These are phyloP conservation scores for Rugosomyces carneus DNA, from an alignment of 1,284 basidiomycete species.

Conservation along the genomic window DNA sequence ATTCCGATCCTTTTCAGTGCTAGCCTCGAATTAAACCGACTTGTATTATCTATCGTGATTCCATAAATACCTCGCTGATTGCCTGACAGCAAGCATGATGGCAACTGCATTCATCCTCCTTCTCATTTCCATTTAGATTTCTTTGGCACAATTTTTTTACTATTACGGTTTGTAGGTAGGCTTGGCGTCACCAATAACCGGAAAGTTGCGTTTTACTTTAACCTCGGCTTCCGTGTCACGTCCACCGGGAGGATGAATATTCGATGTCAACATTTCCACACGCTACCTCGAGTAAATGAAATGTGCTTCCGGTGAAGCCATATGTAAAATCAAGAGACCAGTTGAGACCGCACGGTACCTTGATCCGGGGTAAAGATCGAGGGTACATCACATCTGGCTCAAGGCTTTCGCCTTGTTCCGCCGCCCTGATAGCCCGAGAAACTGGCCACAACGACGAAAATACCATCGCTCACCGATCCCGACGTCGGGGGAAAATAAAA, in stretches of 20 bases:
- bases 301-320: background rate
- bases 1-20: slow-evolving; percentile 17
- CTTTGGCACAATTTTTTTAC: background rate
- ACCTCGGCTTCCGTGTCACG: background rate
- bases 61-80: background rate
- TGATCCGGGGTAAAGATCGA: slow-evolving; percentile 15
- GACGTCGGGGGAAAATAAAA: background rate
- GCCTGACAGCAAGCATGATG: background rate
- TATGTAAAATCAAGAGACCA: background rate
- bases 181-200: background rate
- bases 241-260: background rate
- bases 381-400: slow-evolving; percentile 1
- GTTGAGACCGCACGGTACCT: background rate
- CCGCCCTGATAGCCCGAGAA: slow-evolving; percentile 7
- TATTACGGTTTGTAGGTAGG: background rate
- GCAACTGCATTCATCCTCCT: background rate
- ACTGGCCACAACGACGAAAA: background rate
- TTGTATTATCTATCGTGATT: background rate
- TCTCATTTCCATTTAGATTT: slow-evolving; percentile 4
- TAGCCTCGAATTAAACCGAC: background rate
- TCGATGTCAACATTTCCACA: background rate
- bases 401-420: background rate
- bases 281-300: slow-evolving; percentile 4
- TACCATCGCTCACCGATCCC: background rate
- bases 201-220: slow-evolving; percentile 6